A percentile compares a stretch with the other conserved stretches of the same genome.
These are phyloP conservation scores for Inonotus hispidus DNA, from an alignment of 1,284 basidiomycete genomes.

Conservation along the genomic window DNA sequence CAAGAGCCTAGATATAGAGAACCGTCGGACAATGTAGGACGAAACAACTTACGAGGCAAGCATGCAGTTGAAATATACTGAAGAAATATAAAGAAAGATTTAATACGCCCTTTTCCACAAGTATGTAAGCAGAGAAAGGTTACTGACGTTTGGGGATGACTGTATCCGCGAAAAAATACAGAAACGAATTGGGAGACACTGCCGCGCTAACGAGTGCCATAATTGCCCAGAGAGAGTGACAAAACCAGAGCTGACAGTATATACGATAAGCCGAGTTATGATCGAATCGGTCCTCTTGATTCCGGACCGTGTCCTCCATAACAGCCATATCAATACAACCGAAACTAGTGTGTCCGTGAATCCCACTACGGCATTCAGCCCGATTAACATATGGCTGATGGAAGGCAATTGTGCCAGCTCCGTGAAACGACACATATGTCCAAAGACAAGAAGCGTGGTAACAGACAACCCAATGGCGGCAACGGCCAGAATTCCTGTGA, in stretches of 20 bases:
- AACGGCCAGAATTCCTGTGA: background rate
- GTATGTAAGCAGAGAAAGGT: too few species aligned
- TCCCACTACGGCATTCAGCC: background rate
- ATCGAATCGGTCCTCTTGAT: constrained; percentile 10
- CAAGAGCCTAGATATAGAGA: too few species aligned
- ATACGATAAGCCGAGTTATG: background rate
- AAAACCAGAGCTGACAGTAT: constrained; percentile 2
- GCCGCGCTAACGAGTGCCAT: background rate
- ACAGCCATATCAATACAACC: background rate
- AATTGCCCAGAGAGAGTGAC: background rate
- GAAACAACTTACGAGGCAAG: too few species aligned
- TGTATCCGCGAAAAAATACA: background rate
- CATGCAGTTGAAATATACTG: too few species aligned
- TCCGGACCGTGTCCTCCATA: constrained; percentile 1
- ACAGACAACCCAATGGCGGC: background rate
- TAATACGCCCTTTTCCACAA: too few species aligned
- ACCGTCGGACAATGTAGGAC: too few species aligned
- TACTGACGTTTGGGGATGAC: too few species aligned
- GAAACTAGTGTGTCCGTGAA: background rate
- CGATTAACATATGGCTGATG: background rate
- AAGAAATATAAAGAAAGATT: too few species aligned
- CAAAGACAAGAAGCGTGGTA: background rate
- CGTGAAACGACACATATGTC: background rate
- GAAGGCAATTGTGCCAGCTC: background rate
- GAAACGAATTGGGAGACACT: background rate